Base-by-base conservation (phyloP, 2,329 filamentous ascomycete genomes). In the Beauveria caledonica region DNA sequence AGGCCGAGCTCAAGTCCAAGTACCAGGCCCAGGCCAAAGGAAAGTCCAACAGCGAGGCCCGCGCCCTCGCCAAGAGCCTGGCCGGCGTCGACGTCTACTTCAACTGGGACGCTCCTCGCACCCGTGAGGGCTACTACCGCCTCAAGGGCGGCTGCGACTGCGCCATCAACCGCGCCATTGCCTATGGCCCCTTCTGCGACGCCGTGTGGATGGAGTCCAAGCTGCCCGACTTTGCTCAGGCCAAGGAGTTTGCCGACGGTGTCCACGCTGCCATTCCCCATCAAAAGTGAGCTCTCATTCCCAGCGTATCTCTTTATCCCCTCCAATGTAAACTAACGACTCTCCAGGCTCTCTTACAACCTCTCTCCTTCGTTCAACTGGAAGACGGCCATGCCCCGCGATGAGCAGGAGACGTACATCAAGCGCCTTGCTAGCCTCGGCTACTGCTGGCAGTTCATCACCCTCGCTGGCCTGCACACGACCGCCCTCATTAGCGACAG, bases 361-460 rank as follows among this genome's bases (percentile, higher is more conserved):
- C 87, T 99, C 65, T 97, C 92, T 0, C 94, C 94, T 33, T 96
- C 92, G 3, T 99, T 99, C 88, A 99, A 99, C 85, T 99, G 94
- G 94, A 97, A 97, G 81, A 83, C 92, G 62, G 94, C 93, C 68
- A 97, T 86, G 92, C 83, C 90, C 49, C 86, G 89, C 66, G 81
- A 83, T 58, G 93, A 97, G 74, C 94, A 99, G 78, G 91, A 96
- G 79, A 99, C 94, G 21, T 99, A 97, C 79, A 99, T 99, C 79
- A 80, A 86, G 64, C 90, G 94, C 46, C 88, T 99, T 45, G 92
- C 87, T 63, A 71, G 79, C 64, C 84, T 99, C 53, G 94, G 94
- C 64, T 99, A 99, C 84, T 96, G 91, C 85, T 99, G 94, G 94
- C 94, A 99, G 77, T 99, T 99, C 82, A 99, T 99, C 80, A 99